Conservation (phyloP, 2,329 filamentous ascomycete species). For the Chaetomiaceae sp. region DNA sequence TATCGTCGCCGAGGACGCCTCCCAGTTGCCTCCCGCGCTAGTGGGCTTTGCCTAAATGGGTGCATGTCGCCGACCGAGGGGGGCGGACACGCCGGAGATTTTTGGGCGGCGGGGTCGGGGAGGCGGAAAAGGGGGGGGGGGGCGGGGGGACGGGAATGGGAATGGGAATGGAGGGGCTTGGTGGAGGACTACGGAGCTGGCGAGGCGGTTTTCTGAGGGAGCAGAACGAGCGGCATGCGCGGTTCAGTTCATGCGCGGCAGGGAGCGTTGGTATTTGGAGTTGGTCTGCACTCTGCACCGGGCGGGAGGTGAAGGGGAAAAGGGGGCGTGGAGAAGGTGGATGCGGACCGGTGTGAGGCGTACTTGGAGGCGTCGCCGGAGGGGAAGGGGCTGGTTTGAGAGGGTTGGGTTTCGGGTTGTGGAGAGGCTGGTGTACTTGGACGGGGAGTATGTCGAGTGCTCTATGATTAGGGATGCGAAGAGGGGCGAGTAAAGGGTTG, state of each 20-base stretch:
- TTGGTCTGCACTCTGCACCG: conserved; percentile 44
- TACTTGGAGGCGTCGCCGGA: conserved; percentile 50
- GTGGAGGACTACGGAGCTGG: conserved; percentile 31
- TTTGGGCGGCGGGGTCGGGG: not conserved
- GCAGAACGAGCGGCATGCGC: conserved; percentile 34
- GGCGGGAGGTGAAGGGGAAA: conserved; percentile 40
- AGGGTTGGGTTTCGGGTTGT: conserved; percentile 44
- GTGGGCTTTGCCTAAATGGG: not conserved
- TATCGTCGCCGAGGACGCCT: conserved; percentile 37
- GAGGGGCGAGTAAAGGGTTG: not conserved
- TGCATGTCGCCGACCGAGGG: not conserved
- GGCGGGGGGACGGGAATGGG: not conserved
- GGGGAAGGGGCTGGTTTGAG: conserved; percentile 44
- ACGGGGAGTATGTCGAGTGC: conserved; percentile 31
- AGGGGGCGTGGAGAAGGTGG: conserved; percentile 47
- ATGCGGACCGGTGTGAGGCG: conserved; percentile 39
- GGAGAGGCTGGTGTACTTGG: conserved; percentile 36
- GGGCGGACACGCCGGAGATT: not conserved
- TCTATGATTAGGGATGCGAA: conserved; percentile 31
- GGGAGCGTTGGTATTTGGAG: conserved; percentile 48
- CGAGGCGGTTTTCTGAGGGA: conserved; percentile 39
- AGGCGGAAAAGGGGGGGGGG: no score
- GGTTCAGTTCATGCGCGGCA: conserved; percentile 38
- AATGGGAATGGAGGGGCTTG: not conserved
- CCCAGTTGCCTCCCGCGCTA: not conserved